These are phyloP conservation scores for Rhypophila decipiens DNA, from an alignment of 495 filamentous ascomycete genomes.

Conservation along the genomic window DNA sequence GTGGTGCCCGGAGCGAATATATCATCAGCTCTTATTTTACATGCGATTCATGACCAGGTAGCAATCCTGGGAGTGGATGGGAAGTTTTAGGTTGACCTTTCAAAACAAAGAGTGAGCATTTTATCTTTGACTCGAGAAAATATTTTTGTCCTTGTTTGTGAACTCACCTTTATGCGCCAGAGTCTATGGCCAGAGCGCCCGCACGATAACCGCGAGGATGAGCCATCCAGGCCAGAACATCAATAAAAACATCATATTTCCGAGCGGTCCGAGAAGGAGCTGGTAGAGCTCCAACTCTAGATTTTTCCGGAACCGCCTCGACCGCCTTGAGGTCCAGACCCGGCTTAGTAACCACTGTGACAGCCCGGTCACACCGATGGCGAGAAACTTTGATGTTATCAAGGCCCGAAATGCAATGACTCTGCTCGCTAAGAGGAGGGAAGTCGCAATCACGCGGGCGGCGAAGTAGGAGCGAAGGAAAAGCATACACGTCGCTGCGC, in stretches of 20 bases:
- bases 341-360: conserved; percentile 6
- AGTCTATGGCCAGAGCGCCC: conserved; percentile 10
- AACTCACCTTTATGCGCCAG: not conserved
- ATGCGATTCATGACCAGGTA: no score
- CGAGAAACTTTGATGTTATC: conserved; percentile 7
- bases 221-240: conserved; percentile 48
- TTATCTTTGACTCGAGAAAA: no score
- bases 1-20: no score
- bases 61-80: no score
- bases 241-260: conserved; percentile 32
- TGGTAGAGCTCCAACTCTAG: conserved; percentile 38
- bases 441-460: conserved; percentile 12
- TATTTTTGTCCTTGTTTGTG: no score
- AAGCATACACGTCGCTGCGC: conserved; percentile 16
- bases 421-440: conserved; percentile 9
- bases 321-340: conserved; percentile 26
- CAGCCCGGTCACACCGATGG: not conserved
- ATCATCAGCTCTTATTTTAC: no score
- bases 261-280: conserved; percentile 34
- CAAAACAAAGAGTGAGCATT: no score
- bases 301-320: conserved; percentile 29
- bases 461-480: conserved; percentile 18
- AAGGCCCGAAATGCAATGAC: conserved; percentile 14
- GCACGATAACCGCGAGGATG: conserved; percentile 19
- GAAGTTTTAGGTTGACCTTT: no score